Base-by-base conservation (phyloP, 495 filamentous ascomycete species). In the Astrothelium subdiscretum region DNA sequence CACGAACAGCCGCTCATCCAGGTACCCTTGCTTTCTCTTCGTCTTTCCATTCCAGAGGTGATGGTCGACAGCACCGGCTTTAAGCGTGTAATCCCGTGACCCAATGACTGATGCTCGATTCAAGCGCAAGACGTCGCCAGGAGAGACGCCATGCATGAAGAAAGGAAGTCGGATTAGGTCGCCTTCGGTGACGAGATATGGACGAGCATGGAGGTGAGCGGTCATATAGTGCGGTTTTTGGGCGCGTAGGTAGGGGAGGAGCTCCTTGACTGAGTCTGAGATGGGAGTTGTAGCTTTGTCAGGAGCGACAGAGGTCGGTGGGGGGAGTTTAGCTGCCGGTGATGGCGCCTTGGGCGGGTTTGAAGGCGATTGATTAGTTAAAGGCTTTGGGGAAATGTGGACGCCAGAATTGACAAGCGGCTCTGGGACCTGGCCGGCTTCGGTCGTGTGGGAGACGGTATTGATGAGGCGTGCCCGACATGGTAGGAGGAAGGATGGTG, bases 91-190 rank as follows among this genome's bases (percentile, higher is more conserved):
- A 67, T 97, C 94, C 61, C 94, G 81, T 54, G 87, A 91, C 4
- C 94, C 94, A 12, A 98, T 70, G 27, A 81, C 77, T 6, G 80
- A 82, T 22, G 90, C 94, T 26, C 89, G 84, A 75, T 95, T 91
- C 57, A 98, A 82, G 18, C 92, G 88, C 52, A 98, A 76, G 38
- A 90, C 74, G 69, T 96, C 91, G 0, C 94, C 94, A 0, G 90
- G 84, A 59, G 80, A 75, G 1, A 95, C 92, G 31, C 83, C 84
- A 29, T 87, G 86, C 87, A 97, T 91, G 66, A 83, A 83, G 81
- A 97, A 97, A n/a, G 94, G 95, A 44, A 98, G 84, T n/a, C 90
- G 89, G 1, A 98, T 67, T 42, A 80, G 81, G 72, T 97, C 94
- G 64, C 94, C 95, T 35, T 74, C 76, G 0, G 91, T 97, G 65